Evolutionary conservation across 305 asterid species (phyloP).

Genomic region (Fraxinus sp.): DNA sequence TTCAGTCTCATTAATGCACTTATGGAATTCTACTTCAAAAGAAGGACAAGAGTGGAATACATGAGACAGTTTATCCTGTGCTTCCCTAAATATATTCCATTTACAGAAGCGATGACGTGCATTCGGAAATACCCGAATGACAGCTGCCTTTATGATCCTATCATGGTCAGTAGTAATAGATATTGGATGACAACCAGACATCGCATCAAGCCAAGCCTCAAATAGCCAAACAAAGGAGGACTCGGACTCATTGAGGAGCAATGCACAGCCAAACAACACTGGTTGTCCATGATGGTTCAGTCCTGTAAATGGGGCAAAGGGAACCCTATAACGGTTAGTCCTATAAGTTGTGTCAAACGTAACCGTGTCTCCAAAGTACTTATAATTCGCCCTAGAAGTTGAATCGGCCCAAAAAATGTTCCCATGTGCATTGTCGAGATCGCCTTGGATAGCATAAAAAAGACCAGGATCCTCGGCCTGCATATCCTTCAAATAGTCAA

Average conservation of each 20-base stretch:
- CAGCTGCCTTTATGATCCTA: conserved; percentile 50
- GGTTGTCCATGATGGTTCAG: conserved; percentile 72
- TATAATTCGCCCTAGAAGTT: conserved; percentile 44
- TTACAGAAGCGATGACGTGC: conserved; percentile 63
- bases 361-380: conserved; percentile 63
- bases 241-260: conserved; percentile 59
- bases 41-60: conserved; percentile 51
- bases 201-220: conserved; percentile 60
- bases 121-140: conserved; percentile 48
- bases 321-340: conserved; percentile 59
- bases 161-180: conserved; percentile 70
- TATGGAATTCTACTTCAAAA: conserved; percentile 54
- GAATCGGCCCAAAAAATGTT: conserved; percentile 71
- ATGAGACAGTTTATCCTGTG: conserved; percentile 59
- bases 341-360: conserved; percentile 65
- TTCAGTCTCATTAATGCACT: conserved; percentile 55
- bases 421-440: conserved; percentile 47
- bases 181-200: conserved; percentile 50
- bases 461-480: conserved; percentile 54
- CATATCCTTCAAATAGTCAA: conserved; percentile 63
- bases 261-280: conserved; percentile 63
- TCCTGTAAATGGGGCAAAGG: conserved; percentile 66
- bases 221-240: conserved; percentile 63
- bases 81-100: conserved; percentile 64
- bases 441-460: conserved; percentile 58